Evolutionary conservation across 257 asterid genomes (phyloP), one percentile per base, ranked within the genome.

Genomic region (Cruciata laevipes): DNA sequence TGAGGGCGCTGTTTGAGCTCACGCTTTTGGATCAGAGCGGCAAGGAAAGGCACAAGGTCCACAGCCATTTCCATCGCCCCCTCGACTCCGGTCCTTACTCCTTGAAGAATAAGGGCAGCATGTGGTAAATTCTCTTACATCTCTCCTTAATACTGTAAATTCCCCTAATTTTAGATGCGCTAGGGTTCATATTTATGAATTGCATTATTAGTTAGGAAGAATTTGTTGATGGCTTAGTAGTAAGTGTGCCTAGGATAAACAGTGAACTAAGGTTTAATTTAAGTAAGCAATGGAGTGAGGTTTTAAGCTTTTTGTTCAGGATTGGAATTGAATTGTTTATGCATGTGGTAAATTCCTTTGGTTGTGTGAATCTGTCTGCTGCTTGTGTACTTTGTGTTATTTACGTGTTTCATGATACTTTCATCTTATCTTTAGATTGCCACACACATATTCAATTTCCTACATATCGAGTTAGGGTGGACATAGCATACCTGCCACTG

Each of bases 11-110:
- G 87, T 89, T 89, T 76, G 96, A 89, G 84, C 63, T 89, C 76
- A 89, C 93, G 37, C 79, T 85, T 23, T 74, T 90, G 69, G 97
- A 90, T 75, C 97, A 90, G 82, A 90, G 96, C 71, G 97, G 97
- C 72, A 86, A 84, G 69, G 97, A 82, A 74, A 90, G 86, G 69
- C 89, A 90, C 75, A 88, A 88, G 74, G 89, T 90, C 74, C 97
- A 90, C 74, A 86, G 95, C 81, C 97, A 90, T 81, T 90, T 90
- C 67, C 92, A 88, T 83, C 82, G 97, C 69, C 82, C 95, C 47
- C 88, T 86, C 16, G 96, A 88, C 78, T 84, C 89, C 30, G 97
- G 97, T 8, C 95, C 96, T 0, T 87, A 85, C 38, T 85, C 96
- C 3, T 85, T 89, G 56, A 87, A 79, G 65, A 85, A 84, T 63